Evolutionary conservation across 345 rosid species (phyloP).

Genomic region (Brassica incana): DNA sequence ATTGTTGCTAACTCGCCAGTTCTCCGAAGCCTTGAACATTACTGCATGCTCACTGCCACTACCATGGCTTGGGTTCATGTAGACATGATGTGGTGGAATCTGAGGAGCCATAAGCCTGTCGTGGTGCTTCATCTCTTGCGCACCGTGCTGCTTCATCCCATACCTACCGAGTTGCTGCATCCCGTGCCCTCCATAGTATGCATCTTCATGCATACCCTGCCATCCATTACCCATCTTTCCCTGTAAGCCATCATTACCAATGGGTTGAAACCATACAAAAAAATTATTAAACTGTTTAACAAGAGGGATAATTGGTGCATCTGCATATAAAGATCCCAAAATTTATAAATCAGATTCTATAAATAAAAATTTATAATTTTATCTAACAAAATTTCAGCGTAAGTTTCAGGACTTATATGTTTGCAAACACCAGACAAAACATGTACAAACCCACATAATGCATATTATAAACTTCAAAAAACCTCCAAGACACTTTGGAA

Average conservation of each 20-base stretch:
- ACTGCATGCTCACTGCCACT: not conserved
- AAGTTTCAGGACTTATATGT: not conserved
- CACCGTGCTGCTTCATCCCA: conserved; percentile 12
- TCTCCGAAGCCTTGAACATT: conserved; percentile 19
- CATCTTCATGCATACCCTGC: conserved; percentile 15
- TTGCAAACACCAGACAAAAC: not conserved
- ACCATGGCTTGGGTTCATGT: conserved; percentile 10
- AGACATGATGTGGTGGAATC: conserved; percentile 19
- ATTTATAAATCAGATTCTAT: not conserved
- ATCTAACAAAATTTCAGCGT: not conserved
- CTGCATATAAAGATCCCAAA: not conserved
- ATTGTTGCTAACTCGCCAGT: not conserved
- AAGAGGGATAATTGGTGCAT: not conserved
- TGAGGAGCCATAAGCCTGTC: conserved; percentile 29
- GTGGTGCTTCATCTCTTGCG: conserved; percentile 6
- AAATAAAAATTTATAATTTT: not conserved
- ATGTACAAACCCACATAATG: not conserved
- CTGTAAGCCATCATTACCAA: not conserved
- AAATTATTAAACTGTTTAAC: not conserved
- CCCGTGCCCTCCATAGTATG: not conserved
- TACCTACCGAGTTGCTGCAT: conserved; percentile 2
- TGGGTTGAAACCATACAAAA: not conserved
- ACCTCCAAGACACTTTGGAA: not conserved
- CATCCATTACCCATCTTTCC: conserved; percentile 31
- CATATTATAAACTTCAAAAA: not conserved